Evolutionary conservation across 2,329 filamentous ascomycete species (phyloP).

Genomic region (Trichoderma sp.): DNA sequence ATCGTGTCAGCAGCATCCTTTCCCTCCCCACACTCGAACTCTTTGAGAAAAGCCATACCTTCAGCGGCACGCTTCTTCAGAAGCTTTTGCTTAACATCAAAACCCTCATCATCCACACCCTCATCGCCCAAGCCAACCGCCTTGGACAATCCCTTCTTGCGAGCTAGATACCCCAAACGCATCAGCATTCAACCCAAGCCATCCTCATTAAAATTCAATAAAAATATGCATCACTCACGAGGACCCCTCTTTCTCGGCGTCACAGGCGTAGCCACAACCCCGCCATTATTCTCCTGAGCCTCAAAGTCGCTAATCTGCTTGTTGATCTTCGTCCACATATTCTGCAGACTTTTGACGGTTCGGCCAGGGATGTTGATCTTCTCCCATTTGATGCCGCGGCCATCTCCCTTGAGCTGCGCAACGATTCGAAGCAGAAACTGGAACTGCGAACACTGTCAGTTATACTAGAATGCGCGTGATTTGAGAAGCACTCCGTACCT

Average conservation of each 20-base stretch:
- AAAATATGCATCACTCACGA: not conserved
- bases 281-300: not conserved
- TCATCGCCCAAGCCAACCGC: not conserved
- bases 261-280: not conserved
- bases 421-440: constrained; percentile 38
- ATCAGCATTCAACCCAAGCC: not conserved
- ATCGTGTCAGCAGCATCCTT: not conserved
- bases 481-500: constrained; percentile 25
- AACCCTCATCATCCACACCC: not conserved
- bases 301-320: constrained; percentile 30
- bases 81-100: not conserved
- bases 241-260: constrained; percentile 18
- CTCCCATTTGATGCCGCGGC: constrained; percentile 36
- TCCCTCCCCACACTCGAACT: not conserved
- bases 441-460: constrained; percentile 24
- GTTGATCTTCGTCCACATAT: constrained; percentile 37
- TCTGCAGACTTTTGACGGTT: constrained; percentile 38
- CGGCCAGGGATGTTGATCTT: constrained; percentile 37
- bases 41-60: not conserved
- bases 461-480: not conserved
- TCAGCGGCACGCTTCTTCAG: not conserved
- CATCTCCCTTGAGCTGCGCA: constrained; percentile 32
- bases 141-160: not conserved
- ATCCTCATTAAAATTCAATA: not conserved
- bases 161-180: not conserved